phyloP scores from a whole-genome alignment of 805 yeast genomes.

The Candida coleopterorum region DNA sequence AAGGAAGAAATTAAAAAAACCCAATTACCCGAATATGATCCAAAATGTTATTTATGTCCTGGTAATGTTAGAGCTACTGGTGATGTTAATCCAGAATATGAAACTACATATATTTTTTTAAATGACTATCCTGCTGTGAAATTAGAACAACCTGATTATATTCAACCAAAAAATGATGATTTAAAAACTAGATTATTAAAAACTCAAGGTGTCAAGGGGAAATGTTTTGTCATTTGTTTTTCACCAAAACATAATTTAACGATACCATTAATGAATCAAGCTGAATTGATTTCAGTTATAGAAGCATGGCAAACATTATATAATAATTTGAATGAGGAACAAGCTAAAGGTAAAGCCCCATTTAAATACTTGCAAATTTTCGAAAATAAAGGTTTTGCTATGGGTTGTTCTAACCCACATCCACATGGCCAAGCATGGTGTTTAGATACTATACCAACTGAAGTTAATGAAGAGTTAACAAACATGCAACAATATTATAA shows the following conservation, averaged over 20 bases:
- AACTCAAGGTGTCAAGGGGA: constrained; percentile 59
- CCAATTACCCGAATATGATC: constrained; percentile 52
- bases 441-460: constrained; percentile 59
- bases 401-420: constrained; percentile 82
- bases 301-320: constrained; percentile 58
- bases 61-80: constrained; percentile 65
- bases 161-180: constrained; percentile 13
- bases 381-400: constrained; percentile 73
- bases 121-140: constrained; percentile 73
- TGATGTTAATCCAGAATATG: constrained; percentile 52
- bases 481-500: constrained; percentile 45
- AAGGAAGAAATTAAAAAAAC: constrained; percentile 45
- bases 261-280: constrained; percentile 52
- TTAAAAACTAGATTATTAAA: constrained; percentile 44
- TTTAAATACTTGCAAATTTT: constrained; percentile 63
- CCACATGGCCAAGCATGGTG: constrained; percentile 86
- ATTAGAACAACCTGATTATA: constrained; percentile 47
- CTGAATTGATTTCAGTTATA: constrained; percentile 46
- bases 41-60: constrained; percentile 68
- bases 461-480: constrained; percentile 54
- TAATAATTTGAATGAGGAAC: constrained; percentile 34
- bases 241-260: constrained; percentile 65
- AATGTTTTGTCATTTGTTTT: constrained; percentile 69
- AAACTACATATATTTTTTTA: constrained; percentile 53
- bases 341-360: constrained; percentile 36